phyloP scores from a whole-genome alignment of 805 yeast species.

The Hanseniaspora singularis region DNA sequence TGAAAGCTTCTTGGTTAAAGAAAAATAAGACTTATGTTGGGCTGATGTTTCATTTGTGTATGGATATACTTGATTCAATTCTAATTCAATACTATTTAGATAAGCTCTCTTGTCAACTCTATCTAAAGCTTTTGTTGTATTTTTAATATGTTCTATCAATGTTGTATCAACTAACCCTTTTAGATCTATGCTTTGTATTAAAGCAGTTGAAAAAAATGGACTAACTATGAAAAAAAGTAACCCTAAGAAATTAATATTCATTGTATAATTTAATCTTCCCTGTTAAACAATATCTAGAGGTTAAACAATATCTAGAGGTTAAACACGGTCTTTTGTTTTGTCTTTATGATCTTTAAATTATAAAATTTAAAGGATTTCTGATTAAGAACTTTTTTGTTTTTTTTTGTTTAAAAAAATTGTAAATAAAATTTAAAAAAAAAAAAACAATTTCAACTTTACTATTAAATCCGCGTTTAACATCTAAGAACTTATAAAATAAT shows the following conservation, averaged over 20 bases:
- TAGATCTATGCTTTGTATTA: conserved; percentile 19
- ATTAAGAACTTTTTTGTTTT: too few species aligned
- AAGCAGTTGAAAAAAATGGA: neutral
- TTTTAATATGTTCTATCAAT: conserved; percentile 19
- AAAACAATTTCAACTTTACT: too few species aligned
- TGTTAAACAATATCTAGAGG: too few species aligned
- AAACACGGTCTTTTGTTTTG: too few species aligned
- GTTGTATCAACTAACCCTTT: conserved; percentile 24
- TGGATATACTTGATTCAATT: conserved; percentile 23
- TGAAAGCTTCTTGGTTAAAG: conserved; percentile 12
- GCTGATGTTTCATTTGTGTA: conserved; percentile 17
- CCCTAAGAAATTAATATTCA: neutral
- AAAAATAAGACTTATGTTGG: neutral
- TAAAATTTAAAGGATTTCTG: too few species aligned
- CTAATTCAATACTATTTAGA: conserved; percentile 21
- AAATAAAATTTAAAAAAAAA: too few species aligned
- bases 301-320: too few species aligned
- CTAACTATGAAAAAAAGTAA: neutral
- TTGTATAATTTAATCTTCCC: too few species aligned
- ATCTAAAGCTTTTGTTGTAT: neutral
- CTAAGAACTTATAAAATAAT: too few species aligned
- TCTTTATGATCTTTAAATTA: too few species aligned
- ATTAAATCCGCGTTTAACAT: too few species aligned
- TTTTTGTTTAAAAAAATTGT: too few species aligned
- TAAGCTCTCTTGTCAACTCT: conserved; percentile 13